Conservation (phyloP, 2,329 filamentous ascomycete genomes). For the Emydomyces testavorans region DNA sequence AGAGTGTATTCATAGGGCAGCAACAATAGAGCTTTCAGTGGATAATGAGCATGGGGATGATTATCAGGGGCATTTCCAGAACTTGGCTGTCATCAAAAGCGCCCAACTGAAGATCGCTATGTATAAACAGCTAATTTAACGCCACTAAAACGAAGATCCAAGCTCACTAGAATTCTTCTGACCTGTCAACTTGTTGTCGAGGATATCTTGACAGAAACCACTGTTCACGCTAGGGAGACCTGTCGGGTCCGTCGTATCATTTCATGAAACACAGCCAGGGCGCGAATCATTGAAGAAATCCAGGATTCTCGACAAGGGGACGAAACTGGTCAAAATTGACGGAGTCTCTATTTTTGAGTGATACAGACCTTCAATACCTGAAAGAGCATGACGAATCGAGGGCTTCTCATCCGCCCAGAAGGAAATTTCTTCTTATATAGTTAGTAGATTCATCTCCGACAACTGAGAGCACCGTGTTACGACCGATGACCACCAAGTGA, state of each 20-base stretch:
- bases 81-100: neutral
- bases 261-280: conserved; percentile 2
- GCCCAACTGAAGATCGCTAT: neutral
- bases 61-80: neutral
- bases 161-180: conserved; percentile 1
- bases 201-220: neutral
- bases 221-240: neutral
- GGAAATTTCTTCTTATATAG: neutral
- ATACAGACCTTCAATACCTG: no score
- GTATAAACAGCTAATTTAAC: neutral
- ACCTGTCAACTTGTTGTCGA: neutral
- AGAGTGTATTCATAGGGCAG: conserved; percentile 1
- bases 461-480: no score
- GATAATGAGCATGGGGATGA: neutral
- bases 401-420: neutral
- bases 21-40: neutral
- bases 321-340: neutral
- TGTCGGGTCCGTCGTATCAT: no score
- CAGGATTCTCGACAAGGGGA: neutral
- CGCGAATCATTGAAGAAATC: neutral
- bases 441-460: no score
- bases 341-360: no score
- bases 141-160: neutral
- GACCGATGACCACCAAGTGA: no score
- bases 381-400: neutral